Conservation (phyloP, 768 basidiomycete species). For the Multifurca ochricompacta region DNA sequence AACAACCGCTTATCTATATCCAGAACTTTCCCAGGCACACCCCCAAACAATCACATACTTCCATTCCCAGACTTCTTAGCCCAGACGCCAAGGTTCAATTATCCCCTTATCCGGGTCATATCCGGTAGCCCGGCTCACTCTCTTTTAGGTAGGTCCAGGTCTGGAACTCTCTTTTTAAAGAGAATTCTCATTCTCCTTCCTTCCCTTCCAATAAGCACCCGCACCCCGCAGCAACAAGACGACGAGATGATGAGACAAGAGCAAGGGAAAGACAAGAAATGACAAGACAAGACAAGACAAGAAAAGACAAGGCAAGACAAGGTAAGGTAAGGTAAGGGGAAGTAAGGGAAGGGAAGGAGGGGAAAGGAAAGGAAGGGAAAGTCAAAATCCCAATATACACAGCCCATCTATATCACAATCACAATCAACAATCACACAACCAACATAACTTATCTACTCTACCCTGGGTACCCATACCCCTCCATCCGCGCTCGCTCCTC, state of each 20-base stretch:
- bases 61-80: slow-evolving; percentile 20
- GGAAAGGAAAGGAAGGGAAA: not conserved
- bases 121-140: slow-evolving; percentile 9
- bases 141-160: slow-evolving; percentile 3
- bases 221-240: too few species aligned
- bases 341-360: too few species aligned
- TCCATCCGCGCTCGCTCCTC: not conserved
- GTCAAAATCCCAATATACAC: not conserved
- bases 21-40: slow-evolving; percentile 24
- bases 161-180: too few species aligned
- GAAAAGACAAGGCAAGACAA: too few species aligned
- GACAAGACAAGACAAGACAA: too few species aligned
- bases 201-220: slow-evolving; percentile 14
- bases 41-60: slow-evolving; percentile 21
- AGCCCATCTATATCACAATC: not conserved
- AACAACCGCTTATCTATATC: slow-evolving; percentile 25
- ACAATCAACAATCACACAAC: not conserved
- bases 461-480: not conserved
- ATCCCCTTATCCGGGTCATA: slow-evolving; percentile 19
- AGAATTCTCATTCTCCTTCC: too few species aligned
- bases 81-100: slow-evolving; percentile 20
- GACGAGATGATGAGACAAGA: too few species aligned
- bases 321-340: too few species aligned
- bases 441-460: slow-evolving; percentile 9
- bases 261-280: too few species aligned